These are phyloP conservation scores for Corymbia calophylla DNA, from an alignment of 441 rosid species.

Conservation along the genomic window DNA sequence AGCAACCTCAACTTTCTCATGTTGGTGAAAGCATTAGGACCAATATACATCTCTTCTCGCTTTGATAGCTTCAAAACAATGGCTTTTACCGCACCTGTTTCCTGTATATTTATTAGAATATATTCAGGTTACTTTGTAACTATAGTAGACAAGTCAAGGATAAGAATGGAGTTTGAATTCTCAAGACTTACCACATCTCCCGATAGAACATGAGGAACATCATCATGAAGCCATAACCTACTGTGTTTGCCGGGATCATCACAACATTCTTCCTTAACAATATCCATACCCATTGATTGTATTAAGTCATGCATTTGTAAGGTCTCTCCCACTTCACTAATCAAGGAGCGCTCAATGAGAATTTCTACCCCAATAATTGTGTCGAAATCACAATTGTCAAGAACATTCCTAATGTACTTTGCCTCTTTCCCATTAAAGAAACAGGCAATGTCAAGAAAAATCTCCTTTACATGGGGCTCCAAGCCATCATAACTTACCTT, in stretches of 20 bases:
- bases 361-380: not conserved
- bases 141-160: not conserved
- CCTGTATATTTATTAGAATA: not conserved
- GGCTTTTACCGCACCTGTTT: not conserved
- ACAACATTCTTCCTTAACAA: not conserved
- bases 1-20: not conserved
- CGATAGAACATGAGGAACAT: not conserved
- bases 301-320: not conserved
- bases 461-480: not conserved
- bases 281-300: no score
- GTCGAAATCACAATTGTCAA: not conserved
- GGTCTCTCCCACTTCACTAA: accelerated
- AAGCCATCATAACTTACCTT: not conserved
- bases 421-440: not conserved
- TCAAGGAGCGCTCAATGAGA: not conserved
- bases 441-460: not conserved
- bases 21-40: not conserved
- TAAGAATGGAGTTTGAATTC: not conserved
- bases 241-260: not conserved
- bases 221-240: not conserved
- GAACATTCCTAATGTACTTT: no score
- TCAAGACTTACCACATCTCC: not conserved
- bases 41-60: not conserved
- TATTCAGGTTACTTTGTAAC: not conserved
- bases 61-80: not conserved